Evolutionary conservation across 2,329 filamentous ascomycete genomes (phyloP).

Genomic region (Fusarium sp.): DNA sequence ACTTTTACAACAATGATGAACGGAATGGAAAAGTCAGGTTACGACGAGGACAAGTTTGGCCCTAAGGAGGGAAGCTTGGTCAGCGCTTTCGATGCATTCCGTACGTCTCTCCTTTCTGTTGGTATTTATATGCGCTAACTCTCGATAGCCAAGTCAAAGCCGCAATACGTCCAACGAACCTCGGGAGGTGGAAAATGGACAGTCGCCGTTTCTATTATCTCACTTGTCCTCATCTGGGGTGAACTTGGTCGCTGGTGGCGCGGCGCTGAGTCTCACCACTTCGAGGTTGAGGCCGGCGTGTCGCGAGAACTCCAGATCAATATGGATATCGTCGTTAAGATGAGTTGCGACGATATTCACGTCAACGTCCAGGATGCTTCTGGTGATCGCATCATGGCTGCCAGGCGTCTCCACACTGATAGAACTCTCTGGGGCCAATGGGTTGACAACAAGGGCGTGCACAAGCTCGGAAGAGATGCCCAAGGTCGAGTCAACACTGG

Average conservation of each 20-base stretch:
- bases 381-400: slow-evolving; percentile 91
- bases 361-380: slow-evolving; percentile 97
- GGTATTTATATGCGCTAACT: slow-evolving; percentile 28
- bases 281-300: slow-evolving; percentile 92
- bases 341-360: slow-evolving; percentile 90
- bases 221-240: slow-evolving; percentile 79
- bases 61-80: slow-evolving; percentile 75
- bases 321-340: slow-evolving; percentile 90
- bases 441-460: slow-evolving; percentile 77
- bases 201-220: slow-evolving; percentile 81
- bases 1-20: slow-evolving; percentile 70
- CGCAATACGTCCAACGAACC: slow-evolving; percentile 88
- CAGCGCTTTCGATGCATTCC: slow-evolving; percentile 96
- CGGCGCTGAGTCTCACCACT: slow-evolving; percentile 87
- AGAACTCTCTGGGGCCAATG: slow-evolving; percentile 85
- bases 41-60: slow-evolving; percentile 85
- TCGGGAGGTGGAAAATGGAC: slow-evolving; percentile 95
- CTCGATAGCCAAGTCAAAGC: slow-evolving; percentile 89
- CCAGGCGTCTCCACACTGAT: slow-evolving; percentile 78
- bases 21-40: slow-evolving; percentile 74
- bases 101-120: slow-evolving; percentile 65
- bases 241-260: slow-evolving; percentile 87
- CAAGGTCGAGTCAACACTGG: slow-evolving; percentile 66
- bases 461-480: slow-evolving; percentile 68
- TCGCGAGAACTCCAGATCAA: slow-evolving; percentile 93